Conservation (phyloP, 805 yeast genomes). For the Kurtzmaniella fragi region DNA sequence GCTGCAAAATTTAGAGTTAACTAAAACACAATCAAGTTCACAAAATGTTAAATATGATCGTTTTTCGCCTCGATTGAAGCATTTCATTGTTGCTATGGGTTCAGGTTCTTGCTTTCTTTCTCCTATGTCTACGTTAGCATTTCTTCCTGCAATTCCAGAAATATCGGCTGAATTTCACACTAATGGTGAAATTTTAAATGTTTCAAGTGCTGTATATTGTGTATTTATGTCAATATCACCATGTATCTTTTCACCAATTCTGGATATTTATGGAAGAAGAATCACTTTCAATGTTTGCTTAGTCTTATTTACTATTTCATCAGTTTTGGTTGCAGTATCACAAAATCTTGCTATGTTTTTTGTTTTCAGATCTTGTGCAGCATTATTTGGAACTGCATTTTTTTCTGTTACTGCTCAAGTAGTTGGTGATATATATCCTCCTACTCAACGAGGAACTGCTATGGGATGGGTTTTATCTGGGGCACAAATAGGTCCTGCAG, state of each 20-base stretch:
- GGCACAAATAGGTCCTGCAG: constrained; percentile 49
- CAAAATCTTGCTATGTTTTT: constrained; percentile 51
- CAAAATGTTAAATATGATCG: neutral
- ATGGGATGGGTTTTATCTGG: constrained; percentile 48
- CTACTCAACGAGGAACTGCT: constrained; percentile 47
- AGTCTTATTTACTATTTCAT: constrained; percentile 16
- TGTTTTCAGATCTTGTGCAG: constrained; percentile 46
- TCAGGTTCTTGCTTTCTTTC: constrained; percentile 36
- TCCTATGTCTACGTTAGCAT: constrained; percentile 40
- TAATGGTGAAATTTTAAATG: constrained; percentile 41
- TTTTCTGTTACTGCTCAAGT: constrained; percentile 50
- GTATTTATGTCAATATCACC: constrained; percentile 52
- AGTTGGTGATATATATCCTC: constrained; percentile 46
- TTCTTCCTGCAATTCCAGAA: constrained; percentile 48
- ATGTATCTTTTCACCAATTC: constrained; percentile 43
- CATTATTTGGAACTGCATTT: constrained; percentile 51
- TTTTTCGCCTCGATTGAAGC: neutral
- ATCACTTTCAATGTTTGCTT: constrained; percentile 40
- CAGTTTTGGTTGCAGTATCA: constrained; percentile 39
- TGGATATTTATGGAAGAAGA: constrained; percentile 50
- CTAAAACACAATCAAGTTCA: too few relatives aligned
- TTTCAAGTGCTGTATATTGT: constrained; percentile 47
- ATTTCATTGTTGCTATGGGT: constrained; percentile 20
- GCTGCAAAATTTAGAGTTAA: too few relatives aligned
- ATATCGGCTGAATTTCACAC: constrained; percentile 44